Percentiles rank a stretch among this genome's conserved stretches.
These are phyloP conservation scores for Boletus rubropictus DNA, from an alignment of 768 basidiomycete species.

Conservation along the genomic window DNA sequence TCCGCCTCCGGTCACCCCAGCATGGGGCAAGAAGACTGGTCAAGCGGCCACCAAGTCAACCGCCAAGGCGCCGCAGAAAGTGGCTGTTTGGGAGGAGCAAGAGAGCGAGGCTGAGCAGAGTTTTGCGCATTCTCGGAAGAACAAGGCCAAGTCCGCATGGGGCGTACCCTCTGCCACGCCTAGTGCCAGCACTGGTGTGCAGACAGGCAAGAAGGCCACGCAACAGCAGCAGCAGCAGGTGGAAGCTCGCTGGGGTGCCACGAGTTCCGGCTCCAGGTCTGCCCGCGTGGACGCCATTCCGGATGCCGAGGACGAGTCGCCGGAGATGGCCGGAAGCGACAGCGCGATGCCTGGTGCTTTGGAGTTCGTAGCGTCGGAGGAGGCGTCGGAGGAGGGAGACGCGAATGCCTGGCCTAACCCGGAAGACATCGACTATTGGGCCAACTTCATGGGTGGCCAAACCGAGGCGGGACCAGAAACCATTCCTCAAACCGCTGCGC, in stretches of 20 bases:
- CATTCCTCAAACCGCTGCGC: constrained; percentile 3
- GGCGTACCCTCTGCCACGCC: constrained; percentile 1
- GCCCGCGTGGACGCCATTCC: constrained; percentile 12
- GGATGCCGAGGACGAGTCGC: constrained; percentile 13
- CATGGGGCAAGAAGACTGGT: constrained; percentile 13
- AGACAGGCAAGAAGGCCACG: constrained; percentile 11
- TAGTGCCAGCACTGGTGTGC: background rate
- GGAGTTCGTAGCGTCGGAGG: constrained; percentile 5
- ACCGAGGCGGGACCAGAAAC: constrained; percentile 6
- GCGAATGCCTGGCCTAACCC: constrained; percentile 23
- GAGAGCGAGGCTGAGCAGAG: constrained; percentile 12
- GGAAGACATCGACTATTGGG: constrained; percentile 26
- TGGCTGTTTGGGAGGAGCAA: constrained; percentile 15
- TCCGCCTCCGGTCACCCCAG: constrained; percentile 1
- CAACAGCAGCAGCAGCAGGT: constrained; percentile 4
- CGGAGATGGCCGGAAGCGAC: background rate
- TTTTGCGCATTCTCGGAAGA: constrained; percentile 6
- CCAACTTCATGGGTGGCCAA: constrained; percentile 21
- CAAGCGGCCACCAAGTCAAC: background rate
- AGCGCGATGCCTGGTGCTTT: constrained; percentile 7
- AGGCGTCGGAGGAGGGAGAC: constrained; percentile 17
- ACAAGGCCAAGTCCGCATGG: constrained; percentile 19
- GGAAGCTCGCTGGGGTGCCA: constrained; percentile 2
- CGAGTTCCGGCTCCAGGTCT: constrained; percentile 7
- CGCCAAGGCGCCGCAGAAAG: constrained; percentile 18